Evolutionary conservation across 1,284 basidiomycete genomes (phyloP).

Genomic region (Violaceomyces palustris): DNA sequence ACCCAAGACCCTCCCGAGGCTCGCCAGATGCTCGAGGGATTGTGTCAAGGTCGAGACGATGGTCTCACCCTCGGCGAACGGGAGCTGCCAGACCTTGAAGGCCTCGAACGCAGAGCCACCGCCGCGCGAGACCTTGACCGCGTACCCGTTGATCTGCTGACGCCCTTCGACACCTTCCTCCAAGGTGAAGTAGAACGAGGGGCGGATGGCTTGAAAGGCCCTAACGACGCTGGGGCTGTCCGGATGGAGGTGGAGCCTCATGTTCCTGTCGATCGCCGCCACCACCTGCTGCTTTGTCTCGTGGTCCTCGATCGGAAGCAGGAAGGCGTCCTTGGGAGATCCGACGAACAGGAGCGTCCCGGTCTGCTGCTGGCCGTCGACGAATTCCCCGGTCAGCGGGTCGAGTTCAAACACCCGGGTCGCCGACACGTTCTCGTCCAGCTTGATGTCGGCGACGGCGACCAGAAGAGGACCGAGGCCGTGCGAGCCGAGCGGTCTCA

Average conservation of each 20-base stretch:
- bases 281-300: conserved; percentile 56
- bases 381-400: conserved; percentile 44
- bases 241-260: conserved; percentile 50
- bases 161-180: not conserved
- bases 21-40: conserved; percentile 14
- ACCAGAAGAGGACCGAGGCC: conserved; percentile 31
- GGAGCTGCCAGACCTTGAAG: conserved; percentile 31
- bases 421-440: conserved; percentile 14
- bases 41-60: conserved; percentile 12
- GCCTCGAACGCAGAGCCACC: too few species aligned
- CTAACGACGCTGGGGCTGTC: conserved; percentile 23
- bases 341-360: conserved; percentile 38
- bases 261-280: conserved; percentile 61
- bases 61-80: conserved; percentile 23
- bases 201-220: conserved; percentile 19
- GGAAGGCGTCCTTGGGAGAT: conserved; percentile 29
- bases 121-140: too few species aligned
- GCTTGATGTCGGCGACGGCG: conserved; percentile 42
- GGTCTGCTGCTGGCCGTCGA: conserved; percentile 17
- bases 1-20: conserved; percentile 69
- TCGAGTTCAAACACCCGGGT: conserved; percentile 49
- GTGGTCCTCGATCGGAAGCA: conserved; percentile 33
- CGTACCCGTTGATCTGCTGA: conserved; percentile 23
- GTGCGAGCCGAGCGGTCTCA: conserved; percentile 34
- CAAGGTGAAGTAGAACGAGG: conserved; percentile 21